These are phyloP conservation scores for Apostasia shenzhenica DNA, from an alignment of 106 monocot species.

Conservation along the genomic window DNA sequence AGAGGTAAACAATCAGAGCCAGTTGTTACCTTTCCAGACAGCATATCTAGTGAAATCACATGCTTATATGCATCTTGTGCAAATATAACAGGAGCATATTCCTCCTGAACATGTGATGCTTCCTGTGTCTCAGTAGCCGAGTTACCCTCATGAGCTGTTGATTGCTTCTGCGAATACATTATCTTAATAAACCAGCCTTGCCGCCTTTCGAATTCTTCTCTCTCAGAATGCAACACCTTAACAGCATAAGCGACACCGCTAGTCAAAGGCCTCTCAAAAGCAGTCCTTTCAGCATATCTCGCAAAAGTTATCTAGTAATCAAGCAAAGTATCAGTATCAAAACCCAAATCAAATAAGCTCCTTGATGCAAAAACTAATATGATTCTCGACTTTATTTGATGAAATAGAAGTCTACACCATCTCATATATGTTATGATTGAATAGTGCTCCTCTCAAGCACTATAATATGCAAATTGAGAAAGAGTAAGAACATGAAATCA, in stretches of 20 bases:
- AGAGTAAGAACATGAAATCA: too few relatives aligned
- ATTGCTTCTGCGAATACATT: constrained; percentile 61
- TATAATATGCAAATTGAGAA: too few relatives aligned
- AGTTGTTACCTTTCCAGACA: constrained; percentile 67
- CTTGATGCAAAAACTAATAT: background rate
- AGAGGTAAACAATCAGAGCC: background rate
- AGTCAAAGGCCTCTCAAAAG: constrained; percentile 91
- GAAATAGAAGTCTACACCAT: background rate
- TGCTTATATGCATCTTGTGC: constrained; percentile 87
- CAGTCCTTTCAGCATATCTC: constrained; percentile 84
- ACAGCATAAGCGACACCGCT: constrained; percentile 98
- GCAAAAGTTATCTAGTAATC: constrained; percentile 74
- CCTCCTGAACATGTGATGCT: constrained; percentile 48
- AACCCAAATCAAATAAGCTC: background rate
- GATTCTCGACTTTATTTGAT: background rate
- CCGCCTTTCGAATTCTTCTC: constrained; percentile 76
- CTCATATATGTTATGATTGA: background rate
- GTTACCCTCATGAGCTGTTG: constrained; percentile 31
- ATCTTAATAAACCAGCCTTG: constrained; percentile 95
- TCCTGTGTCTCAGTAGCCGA: constrained; percentile 31
- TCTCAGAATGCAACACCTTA: constrained; percentile 70
- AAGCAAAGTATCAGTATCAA: background rate
- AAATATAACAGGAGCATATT: constrained; percentile 95
- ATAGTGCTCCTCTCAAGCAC: too few relatives aligned
- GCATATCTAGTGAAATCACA: constrained; percentile 84